Base-by-base conservation (phyloP, 495 filamentous ascomycete genomes). In the Penicillium roqueforti region DNA sequence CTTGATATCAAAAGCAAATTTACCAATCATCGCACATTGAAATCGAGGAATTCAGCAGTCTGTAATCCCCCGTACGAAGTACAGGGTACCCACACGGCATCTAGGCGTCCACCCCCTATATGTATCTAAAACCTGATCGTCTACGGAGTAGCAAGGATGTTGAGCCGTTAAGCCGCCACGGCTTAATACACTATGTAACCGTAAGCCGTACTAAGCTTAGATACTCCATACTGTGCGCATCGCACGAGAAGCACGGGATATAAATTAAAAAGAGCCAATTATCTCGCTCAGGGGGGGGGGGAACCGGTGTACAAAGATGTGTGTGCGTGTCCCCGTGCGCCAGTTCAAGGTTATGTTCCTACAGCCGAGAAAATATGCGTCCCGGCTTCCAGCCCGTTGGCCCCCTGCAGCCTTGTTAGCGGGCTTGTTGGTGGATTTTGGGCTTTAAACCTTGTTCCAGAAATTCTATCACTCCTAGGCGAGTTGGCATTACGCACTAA, bases 281-380 rank as follows among this genome's bases (percentile, higher is more conserved):
- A 11, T 19, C 31, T 19, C 23, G 23, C 41, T 26, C 26, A 3
- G n/a, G 42, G 25, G 28, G 28, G 10, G 18, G 32, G n/a, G n/a
- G n/a, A n/a, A n/a, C n/a, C 41, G 48, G 38, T 58, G 39, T 42
- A 34, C n/a, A 47, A 39, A 37, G 26, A 19, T 18, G 13, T n/a
- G 42, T 13, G 28, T 47, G 19, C 7, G 9, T 40, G 32, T 39
- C 28, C 39, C 48, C 47, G 49, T 56, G 49, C 32, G 49, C 38
- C 19, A 14, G 34, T 40, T 36, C 49, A 58, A 58, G 56, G 56
- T 46, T 55, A 57, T 60, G 58, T 50, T 48, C 57, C 57, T 60
- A 45, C 48, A 50, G 55, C 47, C 51, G 47, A 56, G 49, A 38
- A 23, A 31, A n/a, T 20, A 26, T 55, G 45, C 53, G 10, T 31